These are phyloP conservation scores for Hypoxylon sp. DNA, from an alignment of 2,329 filamentous ascomycete genomes.

Conservation along the genomic window DNA sequence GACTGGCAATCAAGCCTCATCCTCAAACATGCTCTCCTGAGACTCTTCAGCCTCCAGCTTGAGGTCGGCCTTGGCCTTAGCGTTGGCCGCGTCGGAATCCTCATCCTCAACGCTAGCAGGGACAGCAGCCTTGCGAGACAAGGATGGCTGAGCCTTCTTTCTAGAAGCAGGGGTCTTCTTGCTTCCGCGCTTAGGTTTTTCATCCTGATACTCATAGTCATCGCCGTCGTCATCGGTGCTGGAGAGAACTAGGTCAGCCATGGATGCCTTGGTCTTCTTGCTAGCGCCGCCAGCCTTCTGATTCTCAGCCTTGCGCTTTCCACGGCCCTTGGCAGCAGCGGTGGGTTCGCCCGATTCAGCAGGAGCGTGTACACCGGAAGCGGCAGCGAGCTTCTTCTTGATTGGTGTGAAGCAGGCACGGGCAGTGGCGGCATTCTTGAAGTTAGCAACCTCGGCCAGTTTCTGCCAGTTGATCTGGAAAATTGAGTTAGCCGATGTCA, in stretches of 20 bases:
- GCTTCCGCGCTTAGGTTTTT: too few relatives aligned
- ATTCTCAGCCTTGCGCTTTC: conserved; percentile 23
- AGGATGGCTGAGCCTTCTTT: conserved; percentile 19
- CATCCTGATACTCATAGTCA: too few relatives aligned
- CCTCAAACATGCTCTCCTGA: background rate
- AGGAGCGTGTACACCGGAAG: conserved; percentile 3
- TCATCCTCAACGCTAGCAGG: background rate
- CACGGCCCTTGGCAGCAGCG: conserved; percentile 9
- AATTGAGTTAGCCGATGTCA: conserved; percentile 13
- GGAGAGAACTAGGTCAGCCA: background rate
- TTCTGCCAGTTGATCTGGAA: conserved; percentile 39
- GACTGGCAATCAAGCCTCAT: background rate
- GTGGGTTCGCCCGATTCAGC: background rate
- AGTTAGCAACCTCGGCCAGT: conserved; percentile 32
- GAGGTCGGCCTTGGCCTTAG: background rate
- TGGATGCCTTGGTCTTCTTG: conserved; percentile 30
- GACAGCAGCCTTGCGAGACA: conserved; percentile 1
- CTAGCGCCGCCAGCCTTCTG: conserved; percentile 7
- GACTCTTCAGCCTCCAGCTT: background rate
- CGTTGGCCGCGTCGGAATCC: conserved; percentile 1
- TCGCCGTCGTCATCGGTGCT: conserved; percentile 12
- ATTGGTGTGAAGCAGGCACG: conserved; percentile 33
- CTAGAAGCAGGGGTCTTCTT: conserved; percentile 5
- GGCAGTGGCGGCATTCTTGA: conserved; percentile 36
- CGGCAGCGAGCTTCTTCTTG: conserved; percentile 40